Percentiles rank a stretch among this genome's conserved stretches.
Conservation (phyloP, 768 basidiomycete species). For the Lactifluus subvellereus region DNA sequence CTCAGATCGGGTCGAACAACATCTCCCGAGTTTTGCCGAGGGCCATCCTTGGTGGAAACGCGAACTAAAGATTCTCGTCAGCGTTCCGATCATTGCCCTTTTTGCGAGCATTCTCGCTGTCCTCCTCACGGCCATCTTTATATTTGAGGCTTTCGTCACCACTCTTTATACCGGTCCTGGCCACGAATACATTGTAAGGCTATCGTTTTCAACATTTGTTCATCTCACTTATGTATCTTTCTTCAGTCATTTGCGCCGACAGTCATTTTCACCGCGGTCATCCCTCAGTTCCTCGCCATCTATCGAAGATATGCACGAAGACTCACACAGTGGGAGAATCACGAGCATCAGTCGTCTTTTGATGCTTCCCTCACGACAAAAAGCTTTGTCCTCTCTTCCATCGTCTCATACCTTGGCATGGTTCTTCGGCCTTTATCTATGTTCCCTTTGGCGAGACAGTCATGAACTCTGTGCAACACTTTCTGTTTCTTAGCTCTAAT, state of each 20-base stretch:
- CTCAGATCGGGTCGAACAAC: conserved; percentile 69
- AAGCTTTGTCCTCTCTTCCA: conserved; percentile 80
- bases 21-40: conserved; percentile 49
- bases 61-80: conserved; percentile 60
- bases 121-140: conserved; percentile 75
- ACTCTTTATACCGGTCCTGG: conserved; percentile 87
- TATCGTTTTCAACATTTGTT: not conserved
- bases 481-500: conserved; percentile 26
- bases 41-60: conserved; percentile 68
- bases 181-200: conserved; percentile 65
- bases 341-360: conserved; percentile 71
- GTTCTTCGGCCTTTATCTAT: conserved; percentile 93
- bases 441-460: conserved; percentile 87
- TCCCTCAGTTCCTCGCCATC: conserved; percentile 71
- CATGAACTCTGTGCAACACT: conserved; percentile 48
- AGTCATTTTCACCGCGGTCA: conserved; percentile 69
- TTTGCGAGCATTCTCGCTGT: conserved; percentile 66
- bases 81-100: conserved; percentile 64
- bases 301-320: conserved; percentile 64
- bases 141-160: conserved; percentile 87
- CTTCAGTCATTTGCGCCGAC: conserved; percentile 74
- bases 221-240: not conserved
- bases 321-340: conserved; percentile 90
- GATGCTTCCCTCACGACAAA: conserved; percentile 81
- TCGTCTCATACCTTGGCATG: conserved; percentile 91